A percentile compares a stretch with the other conserved stretches of the same genome.
Conservation (phyloP, 495 filamentous ascomycete species). For the Neohortaea acidophila region DNA sequence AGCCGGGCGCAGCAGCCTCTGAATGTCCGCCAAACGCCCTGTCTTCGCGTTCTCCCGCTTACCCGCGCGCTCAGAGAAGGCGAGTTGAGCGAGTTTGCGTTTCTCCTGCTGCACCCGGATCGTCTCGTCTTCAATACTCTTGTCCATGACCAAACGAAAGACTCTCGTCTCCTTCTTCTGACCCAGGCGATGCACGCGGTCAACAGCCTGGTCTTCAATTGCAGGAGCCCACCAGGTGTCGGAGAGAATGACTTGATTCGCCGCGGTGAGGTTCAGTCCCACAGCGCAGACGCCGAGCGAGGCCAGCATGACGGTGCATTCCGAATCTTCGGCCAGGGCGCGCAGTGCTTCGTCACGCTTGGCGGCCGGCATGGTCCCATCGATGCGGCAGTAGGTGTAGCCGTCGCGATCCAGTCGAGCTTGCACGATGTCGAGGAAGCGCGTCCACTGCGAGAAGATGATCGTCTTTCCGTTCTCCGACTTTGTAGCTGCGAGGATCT, state of each 20-base stretch:
- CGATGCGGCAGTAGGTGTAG: constrained; percentile 59
- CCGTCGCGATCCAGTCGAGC: constrained; percentile 46
- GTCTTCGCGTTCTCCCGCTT: constrained; percentile 18
- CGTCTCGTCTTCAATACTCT: constrained; percentile 72
- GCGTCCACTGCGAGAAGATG: constrained; percentile 89
- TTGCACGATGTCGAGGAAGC: constrained; percentile 67
- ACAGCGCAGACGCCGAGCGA: constrained; percentile 71
- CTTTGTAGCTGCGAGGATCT: constrained; percentile 56
- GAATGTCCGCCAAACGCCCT: constrained; percentile 40
- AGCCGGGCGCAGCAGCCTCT: constrained; percentile 41
- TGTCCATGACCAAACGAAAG: constrained; percentile 70
- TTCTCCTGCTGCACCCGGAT: constrained; percentile 71
- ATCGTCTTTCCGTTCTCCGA: constrained; percentile 58
- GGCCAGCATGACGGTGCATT: constrained; percentile 66
- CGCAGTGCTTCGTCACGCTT: constrained; percentile 56
- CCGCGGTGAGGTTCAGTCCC: constrained; percentile 76
- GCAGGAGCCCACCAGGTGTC: constrained; percentile 92
- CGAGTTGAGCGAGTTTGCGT: constrained; percentile 59
- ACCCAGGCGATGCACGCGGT: constrained; percentile 77
- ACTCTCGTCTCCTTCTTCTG: constrained; percentile 67
- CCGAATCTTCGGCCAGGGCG: constrained; percentile 48
- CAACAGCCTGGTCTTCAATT: constrained; percentile 86
- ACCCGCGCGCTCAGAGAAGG: constrained; percentile 30
- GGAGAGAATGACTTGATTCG: constrained; percentile 69
- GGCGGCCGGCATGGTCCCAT: constrained; percentile 59